phyloP scores from a whole-genome alignment of 2,329 filamentous ascomycete species.

The Knufia petricola region DNA sequence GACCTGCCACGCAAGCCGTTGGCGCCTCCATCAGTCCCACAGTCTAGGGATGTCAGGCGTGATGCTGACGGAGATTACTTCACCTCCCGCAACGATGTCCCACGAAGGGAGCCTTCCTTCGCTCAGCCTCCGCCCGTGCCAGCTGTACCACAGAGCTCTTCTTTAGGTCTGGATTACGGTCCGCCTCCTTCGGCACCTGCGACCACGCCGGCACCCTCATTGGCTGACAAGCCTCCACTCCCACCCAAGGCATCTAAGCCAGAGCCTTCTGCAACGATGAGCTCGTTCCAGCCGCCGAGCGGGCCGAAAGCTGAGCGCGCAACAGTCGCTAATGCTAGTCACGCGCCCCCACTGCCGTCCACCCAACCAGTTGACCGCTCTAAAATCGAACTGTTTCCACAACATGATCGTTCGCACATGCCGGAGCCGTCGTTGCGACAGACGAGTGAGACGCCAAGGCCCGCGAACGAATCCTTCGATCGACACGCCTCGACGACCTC shows the following conservation, averaged over 20 bases:
- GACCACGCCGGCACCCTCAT: constrained; percentile 13
- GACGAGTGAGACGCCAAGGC: constrained; percentile 11
- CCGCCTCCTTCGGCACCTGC: constrained; percentile 20
- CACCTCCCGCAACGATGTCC: constrained; percentile 1
- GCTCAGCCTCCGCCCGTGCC: constrained; percentile 12
- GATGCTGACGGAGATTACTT: constrained; percentile 23
- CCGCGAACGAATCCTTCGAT: constrained; percentile 16
- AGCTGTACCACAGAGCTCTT: constrained; percentile 10
- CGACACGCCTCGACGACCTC: constrained; percentile 9
- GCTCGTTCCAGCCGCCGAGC: constrained; percentile 32
- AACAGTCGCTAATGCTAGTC: constrained; percentile 5
- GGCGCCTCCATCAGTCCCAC: constrained; percentile 11
- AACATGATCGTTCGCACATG: constrained; percentile 13
- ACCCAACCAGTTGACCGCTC: constrained; percentile 13
- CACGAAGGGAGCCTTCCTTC: background rate
- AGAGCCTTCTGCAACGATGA: constrained; percentile 9
- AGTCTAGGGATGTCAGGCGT: constrained; percentile 14
- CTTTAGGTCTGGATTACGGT: constrained; percentile 21
- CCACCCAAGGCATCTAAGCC: constrained; percentile 12
- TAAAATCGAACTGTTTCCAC: constrained; percentile 12
- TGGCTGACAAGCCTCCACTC: constrained; percentile 11
- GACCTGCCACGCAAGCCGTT: constrained; percentile 16
- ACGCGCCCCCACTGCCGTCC: constrained; percentile 2
- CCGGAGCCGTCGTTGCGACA: constrained; percentile 6
- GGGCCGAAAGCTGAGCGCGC: constrained; percentile 35